phyloP scores from a whole-genome alignment of 1,284 basidiomycete genomes.

The Ceratobasidium sp. region DNA sequence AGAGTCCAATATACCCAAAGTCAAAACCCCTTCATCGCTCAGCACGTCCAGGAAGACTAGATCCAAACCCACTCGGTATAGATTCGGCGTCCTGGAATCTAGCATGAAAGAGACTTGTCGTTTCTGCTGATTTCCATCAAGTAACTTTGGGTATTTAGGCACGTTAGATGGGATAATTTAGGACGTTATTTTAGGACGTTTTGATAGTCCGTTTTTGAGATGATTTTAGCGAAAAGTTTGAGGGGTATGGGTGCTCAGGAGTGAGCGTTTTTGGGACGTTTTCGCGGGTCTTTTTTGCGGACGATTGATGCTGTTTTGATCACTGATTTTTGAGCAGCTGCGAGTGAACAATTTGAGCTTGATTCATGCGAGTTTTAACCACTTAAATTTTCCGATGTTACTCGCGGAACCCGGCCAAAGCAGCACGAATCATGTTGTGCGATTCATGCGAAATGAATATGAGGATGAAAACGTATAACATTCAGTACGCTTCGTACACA shows the following conservation, averaged over 20 bases:
- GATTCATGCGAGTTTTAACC: no score
- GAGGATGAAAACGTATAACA: no score
- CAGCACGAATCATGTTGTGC: no score
- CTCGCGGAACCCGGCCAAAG: no score
- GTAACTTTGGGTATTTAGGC: background rate
- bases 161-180: constrained; percentile 1
- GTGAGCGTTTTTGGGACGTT: background rate
- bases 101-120: background rate
- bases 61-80: background rate
- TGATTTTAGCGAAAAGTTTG: background rate
- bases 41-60: constrained; percentile 27
- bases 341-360: no score
- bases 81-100: constrained; percentile 3
- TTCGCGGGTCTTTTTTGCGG: background rate
- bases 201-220: background rate
- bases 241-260: background rate
- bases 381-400: no score
- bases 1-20: no score
- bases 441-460: no score
- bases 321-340: no score
- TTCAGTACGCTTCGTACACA: no score
- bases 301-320: background rate
- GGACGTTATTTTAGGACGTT: constrained; percentile 11
- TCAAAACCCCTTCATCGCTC: background rate
- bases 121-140: background rate